Evolutionary conservation across 2,329 filamentous ascomycete genomes (phyloP), one percentile per base, ranked within the genome.

Genomic region (Colletotrichum liriopes): DNA sequence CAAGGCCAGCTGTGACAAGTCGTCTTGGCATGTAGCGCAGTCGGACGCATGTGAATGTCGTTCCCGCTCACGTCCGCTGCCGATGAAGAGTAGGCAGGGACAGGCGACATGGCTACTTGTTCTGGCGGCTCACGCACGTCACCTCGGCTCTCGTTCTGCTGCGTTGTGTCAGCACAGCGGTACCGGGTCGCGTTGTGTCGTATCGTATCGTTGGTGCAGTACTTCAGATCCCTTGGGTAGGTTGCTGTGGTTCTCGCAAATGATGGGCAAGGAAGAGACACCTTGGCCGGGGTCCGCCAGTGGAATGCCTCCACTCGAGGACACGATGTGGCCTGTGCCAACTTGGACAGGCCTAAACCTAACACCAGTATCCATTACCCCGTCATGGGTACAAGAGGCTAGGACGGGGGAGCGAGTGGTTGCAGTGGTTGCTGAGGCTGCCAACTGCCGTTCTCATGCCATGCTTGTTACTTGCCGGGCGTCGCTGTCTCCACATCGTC

Each of bases 371-470:
- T 37, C 12, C 26, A 51, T 39, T 39, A 32, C 29, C 23, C 32
- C 45, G 43, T 20, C 45, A 37, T 39, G 43, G 43, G 26, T 51
- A n/a, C 20, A 32, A 45, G 45, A 26, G n/a, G 49, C 32, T 32
- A 39, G 32, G 23, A 62, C 59, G 47, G 63, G 35, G 41, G 59
- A 26, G 47, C 37, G 32, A 56, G n/a, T 41, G 18, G 47, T n/a
- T 35, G 29, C 60, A 56, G n/a, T 41, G 18, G 47, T n/a, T 35
- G 29, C 60, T 52, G 23, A 41, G 56, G n/a, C 51, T 56, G 26
- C 64, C 52, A 67, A 71, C 68, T 71, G 68, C 68, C 68, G 64
- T 61, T 49, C 39, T 58, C 29, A n/a, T 71, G 64, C 63, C 66
- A 67, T 61, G 49, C 54, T 62, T 51, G 35, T 20, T 41, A 63